Evolutionary conservation across 2,329 filamentous ascomycete genomes (phyloP), one percentile per base, ranked within the genome.

Genomic region (Pseudocercospora musae): DNA sequence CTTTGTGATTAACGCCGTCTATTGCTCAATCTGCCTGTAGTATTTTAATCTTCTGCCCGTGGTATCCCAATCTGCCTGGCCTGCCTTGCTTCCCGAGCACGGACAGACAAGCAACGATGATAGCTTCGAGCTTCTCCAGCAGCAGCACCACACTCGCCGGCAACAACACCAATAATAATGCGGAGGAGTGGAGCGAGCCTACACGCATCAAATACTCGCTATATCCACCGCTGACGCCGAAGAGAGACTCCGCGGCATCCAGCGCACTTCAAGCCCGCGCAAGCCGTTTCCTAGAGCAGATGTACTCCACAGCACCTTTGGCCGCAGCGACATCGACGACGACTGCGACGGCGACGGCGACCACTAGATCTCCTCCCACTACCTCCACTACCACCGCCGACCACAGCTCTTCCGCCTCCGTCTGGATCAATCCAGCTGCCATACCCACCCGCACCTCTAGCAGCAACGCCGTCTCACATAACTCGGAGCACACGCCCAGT

Each of bases 391-490:
- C 50, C 60, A 31, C 59, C 25, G 29, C 57, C 44, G 21, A 37
- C 13, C 15, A 52, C 40, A 49, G 52, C 15, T 37, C 62, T 13
- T 60, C 59, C 23, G 50, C 60, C 11, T 48, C 62, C 20, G 46
- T 55, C 58, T 37, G 53, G 55, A 66, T 73, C 37, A 66, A 73
- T 49, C 72, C 72, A 4, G 70, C 70, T 3, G 67, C 72, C 4
- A 91, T 92, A 59, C 89, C 90, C 20, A 87, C 88, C 2, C 85
- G 90, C 66, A 91, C 87, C 50, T 92, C 89, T 60, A 90, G 88
- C 0, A 86, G 84, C 60, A 81, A 82, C 66, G 80, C 82, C 65
- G 75, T 75, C 8, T 52, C 48, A n/a, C 67, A 71, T 65, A 77
- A 75, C 69, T 71, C 73, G 59, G 67, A 70, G 31, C 58, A 68